These are phyloP conservation scores for barley (Hordeum vulgare) DNA, from an alignment of 176 grass and related monocot species.

Conservation along the genomic window DNA sequence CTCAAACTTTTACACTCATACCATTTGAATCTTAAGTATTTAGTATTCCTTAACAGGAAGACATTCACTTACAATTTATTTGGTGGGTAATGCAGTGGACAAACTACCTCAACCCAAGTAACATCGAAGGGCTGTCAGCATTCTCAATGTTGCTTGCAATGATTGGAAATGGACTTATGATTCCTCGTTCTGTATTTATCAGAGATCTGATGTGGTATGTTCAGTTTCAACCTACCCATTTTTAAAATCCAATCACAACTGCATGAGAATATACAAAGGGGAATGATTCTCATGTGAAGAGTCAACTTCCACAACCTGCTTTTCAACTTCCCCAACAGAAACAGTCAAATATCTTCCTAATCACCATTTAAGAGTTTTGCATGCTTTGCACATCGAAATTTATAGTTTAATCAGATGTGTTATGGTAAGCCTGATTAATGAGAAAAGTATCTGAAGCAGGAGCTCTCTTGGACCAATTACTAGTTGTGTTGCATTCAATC, in stretches of 20 bases:
- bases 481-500: background rate
- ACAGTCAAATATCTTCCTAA: background rate
- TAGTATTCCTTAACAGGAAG: background rate
- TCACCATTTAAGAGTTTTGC: background rate
- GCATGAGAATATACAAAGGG: background rate
- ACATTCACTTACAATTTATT: constrained; percentile 20
- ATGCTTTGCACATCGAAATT: background rate
- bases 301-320: background rate
- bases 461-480: background rate
- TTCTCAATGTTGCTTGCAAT: constrained; percentile 98
- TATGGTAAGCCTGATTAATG: background rate
- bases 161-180: constrained; percentile 97
- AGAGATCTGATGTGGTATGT: constrained; percentile 95
- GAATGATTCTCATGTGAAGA: background rate
- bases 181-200: constrained; percentile 99
- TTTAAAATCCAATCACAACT: constrained; percentile 14
- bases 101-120: constrained; percentile 97
- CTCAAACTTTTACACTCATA: constrained; percentile 9
- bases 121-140: constrained; percentile 92
- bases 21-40: background rate
- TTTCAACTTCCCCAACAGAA: background rate
- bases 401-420: background rate
- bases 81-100: constrained; percentile 73
- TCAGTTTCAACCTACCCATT: background rate
- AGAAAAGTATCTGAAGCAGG: background rate